phyloP scores from a whole-genome alignment of 2,329 filamentous ascomycete genomes.

The Intubia oerlemansii region DNA sequence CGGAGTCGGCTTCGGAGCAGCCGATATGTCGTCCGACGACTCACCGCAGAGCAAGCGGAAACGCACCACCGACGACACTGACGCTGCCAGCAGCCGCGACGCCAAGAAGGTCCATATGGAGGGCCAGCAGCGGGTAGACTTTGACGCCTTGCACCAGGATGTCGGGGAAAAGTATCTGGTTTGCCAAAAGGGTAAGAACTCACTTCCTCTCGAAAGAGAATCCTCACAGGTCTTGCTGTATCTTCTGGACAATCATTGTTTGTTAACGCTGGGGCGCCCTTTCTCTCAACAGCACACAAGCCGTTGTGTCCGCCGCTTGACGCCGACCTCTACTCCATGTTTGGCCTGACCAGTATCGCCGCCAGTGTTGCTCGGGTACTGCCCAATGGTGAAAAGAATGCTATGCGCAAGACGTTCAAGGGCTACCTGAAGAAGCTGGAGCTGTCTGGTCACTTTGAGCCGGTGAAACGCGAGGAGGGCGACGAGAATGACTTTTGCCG shows the following conservation, averaged over 20 bases:
- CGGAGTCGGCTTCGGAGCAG: conserved; percentile 23
- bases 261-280: conserved; percentile 20
- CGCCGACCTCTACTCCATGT: conserved; percentile 37
- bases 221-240: too few relatives aligned
- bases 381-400: conserved; percentile 45
- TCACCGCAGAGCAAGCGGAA: conserved; percentile 37
- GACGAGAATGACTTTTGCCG: conserved; percentile 29
- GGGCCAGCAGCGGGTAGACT: conserved; percentile 32
- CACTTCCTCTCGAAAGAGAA: too few relatives aligned
- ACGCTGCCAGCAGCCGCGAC: conserved; percentile 21
- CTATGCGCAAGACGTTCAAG: conserved; percentile 46
- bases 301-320: conserved; percentile 25
- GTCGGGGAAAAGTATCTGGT: conserved; percentile 46
- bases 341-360: conserved; percentile 32
- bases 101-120: conserved; percentile 42
- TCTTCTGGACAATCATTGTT: conserved; percentile 5
- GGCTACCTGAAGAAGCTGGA: conserved; percentile 43
- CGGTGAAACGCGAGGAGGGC: conserved; percentile 30
- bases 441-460: conserved; percentile 39
- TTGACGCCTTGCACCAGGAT: conserved; percentile 43
- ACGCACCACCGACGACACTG: conserved; percentile 32
- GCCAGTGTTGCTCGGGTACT: conserved; percentile 40
- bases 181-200: conserved; percentile 44
- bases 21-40: conserved; percentile 26
- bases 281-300: conserved; percentile 20